These are phyloP conservation scores for Rosa multiflora DNA, from an alignment of 306 rosid genomes.

Conservation along the genomic window DNA sequence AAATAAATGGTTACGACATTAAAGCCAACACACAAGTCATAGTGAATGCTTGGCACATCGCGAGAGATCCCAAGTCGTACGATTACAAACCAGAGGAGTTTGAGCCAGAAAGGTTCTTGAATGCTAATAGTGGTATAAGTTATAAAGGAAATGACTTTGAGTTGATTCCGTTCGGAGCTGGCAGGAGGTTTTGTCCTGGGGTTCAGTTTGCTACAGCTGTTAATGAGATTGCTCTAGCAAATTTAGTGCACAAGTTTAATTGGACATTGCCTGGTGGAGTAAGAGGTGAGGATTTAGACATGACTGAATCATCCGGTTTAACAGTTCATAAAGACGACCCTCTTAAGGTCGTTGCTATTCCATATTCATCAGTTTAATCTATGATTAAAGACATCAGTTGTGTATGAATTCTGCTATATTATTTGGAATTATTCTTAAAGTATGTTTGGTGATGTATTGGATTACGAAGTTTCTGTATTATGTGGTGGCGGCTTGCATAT, in stretches of 20 bases:
- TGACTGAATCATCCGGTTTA: conserved; percentile 28
- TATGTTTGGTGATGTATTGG: no score
- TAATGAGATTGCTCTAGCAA: conserved; percentile 31
- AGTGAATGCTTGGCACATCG: conserved; percentile 35
- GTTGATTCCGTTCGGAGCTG: conserved; percentile 40
- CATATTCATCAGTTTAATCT: neutral
- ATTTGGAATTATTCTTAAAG: no score
- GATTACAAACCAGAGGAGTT: conserved; percentile 29
- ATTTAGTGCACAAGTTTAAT: conserved; percentile 29
- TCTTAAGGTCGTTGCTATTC: conserved; percentile 20
- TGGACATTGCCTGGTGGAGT: conserved; percentile 23
- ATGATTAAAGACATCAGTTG: no score
- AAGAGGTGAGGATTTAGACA: conserved; percentile 26
- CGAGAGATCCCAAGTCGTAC: conserved; percentile 33
- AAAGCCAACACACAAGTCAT: conserved; percentile 8
- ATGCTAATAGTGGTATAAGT: neutral
- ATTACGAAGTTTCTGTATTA: no score
- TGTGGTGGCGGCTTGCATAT: no score
- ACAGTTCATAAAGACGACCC: conserved; percentile 26
- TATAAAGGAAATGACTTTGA: conserved; percentile 30
- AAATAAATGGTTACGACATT: conserved; percentile 19
- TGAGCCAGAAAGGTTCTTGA: conserved; percentile 30
- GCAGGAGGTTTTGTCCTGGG: conserved; percentile 28
- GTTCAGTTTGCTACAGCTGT: conserved; percentile 21
- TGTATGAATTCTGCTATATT: no score